These are phyloP conservation scores for Casaregolazyma suthepensis DNA, from an alignment of 1,139 yeast genomes.

Conservation along the genomic window DNA sequence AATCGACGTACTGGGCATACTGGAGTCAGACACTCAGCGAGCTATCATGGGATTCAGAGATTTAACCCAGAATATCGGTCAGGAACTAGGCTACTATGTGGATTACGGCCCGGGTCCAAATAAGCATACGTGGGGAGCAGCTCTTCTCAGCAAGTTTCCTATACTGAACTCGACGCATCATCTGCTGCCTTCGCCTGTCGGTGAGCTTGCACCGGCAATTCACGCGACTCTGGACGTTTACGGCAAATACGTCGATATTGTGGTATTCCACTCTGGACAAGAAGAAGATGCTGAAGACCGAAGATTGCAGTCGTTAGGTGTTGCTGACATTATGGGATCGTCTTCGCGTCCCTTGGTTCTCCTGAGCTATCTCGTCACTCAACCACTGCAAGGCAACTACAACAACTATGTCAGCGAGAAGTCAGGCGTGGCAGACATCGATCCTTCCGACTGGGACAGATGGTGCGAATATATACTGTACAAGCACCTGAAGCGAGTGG, in stretches of 20 bases:
- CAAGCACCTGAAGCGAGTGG: slow-evolving; percentile 79
- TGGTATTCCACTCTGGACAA: slow-evolving; percentile 97
- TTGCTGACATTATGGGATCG: slow-evolving; percentile 74
- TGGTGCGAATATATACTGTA: slow-evolving; percentile 97
- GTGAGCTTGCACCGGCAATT: slow-evolving; percentile 96
- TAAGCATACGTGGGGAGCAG: slow-evolving; percentile 98
- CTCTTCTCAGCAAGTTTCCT: slow-evolving; percentile 88
- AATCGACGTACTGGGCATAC: slow-evolving; percentile 80
- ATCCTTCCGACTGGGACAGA: slow-evolving; percentile 90
- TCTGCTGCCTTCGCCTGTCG: slow-evolving; percentile 90
- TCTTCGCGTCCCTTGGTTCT: slow-evolving; percentile 72
- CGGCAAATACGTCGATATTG: slow-evolving; percentile 79
- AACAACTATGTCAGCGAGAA: slow-evolving; percentile 79
- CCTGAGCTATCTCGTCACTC: slow-evolving; percentile 83
- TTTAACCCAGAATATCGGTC: slow-evolving; percentile 84
- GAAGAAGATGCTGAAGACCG: slow-evolving; percentile 96
- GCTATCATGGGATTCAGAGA: slow-evolving; percentile 94
- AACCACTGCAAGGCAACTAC: slow-evolving; percentile 83
- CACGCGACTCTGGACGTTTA: slow-evolving; percentile 92
- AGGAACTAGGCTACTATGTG: slow-evolving; percentile 87
- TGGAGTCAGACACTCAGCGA: slow-evolving; percentile 91
- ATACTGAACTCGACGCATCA: slow-evolving; percentile 85
- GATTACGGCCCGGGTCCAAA: slow-evolving; percentile 98
- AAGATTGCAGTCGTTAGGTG: slow-evolving; percentile 71
- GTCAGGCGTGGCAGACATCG: slow-evolving; percentile 89